A percentile compares a stretch with the other conserved stretches of the same genome.
phyloP scores from a whole-genome alignment of 2,329 filamentous ascomycete species.

The Colletotrichum sp. region DNA sequence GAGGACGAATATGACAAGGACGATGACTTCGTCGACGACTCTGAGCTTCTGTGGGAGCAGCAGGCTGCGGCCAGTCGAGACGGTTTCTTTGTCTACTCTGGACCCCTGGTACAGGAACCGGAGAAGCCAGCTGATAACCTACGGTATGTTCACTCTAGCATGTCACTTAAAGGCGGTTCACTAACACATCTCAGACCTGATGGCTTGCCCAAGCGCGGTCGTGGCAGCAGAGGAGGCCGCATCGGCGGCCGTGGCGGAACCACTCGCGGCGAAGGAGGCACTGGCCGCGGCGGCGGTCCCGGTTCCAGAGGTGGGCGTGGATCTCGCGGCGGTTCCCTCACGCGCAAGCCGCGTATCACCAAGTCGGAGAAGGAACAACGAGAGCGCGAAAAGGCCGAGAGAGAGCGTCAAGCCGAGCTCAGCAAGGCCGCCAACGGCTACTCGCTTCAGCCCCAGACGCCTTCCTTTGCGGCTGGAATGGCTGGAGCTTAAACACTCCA shows the following conservation, averaged over 20 bases:
- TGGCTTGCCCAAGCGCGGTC: conserved; percentile 71
- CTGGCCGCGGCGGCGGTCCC: conserved; percentile 57
- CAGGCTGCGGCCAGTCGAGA: conserved; percentile 93
- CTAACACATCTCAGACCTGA: conserved; percentile 61
- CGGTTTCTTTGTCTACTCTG: conserved; percentile 97
- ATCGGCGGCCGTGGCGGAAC: conserved; percentile 67
- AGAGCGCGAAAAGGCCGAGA: conserved; percentile 80
- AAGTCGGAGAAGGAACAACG: conserved; percentile 84
- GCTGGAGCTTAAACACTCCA: conserved; percentile 13
- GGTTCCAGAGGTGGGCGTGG: conserved; percentile 74
- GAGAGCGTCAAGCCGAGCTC: conserved; percentile 58
- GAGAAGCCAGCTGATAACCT: conserved; percentile 66
- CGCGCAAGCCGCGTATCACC: conserved; percentile 83
- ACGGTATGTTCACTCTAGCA: conserved; percentile 47
- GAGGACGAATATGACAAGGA: conserved; percentile 85
- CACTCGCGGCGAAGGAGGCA: conserved; percentile 55
- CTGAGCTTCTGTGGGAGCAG: conserved; percentile 93
- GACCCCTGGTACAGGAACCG: conserved; percentile 85
- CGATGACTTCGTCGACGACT: conserved; percentile 89
- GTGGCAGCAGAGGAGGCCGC: conserved; percentile 50
- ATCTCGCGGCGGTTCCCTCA: conserved; percentile 76
- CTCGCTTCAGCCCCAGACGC: conserved; percentile 35
- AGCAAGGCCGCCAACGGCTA: conserved; percentile 41
- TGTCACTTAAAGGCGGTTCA: conserved; percentile 16
- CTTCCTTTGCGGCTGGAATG: conserved; percentile 23